These are phyloP conservation scores for Leccinum colubrinum DNA, from an alignment of 1,284 basidiomycete genomes.

Conservation along the genomic window DNA sequence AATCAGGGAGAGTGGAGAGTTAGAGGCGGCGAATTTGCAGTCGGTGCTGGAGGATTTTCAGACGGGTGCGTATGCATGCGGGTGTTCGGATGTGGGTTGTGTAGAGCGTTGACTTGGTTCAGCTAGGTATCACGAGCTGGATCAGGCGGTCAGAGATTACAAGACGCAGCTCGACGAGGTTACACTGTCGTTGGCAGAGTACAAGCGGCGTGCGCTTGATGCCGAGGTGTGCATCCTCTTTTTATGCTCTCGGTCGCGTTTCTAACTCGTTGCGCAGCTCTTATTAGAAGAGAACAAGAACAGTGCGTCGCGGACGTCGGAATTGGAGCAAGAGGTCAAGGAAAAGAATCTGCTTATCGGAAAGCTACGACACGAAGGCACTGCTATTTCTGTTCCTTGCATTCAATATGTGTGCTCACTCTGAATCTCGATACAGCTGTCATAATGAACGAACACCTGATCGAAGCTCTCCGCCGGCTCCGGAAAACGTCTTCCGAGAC, in stretches of 20 bases:
- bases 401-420: conserved; percentile 34
- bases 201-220: conserved; percentile 79
- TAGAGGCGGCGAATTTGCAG: conserved; percentile 77
- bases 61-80: conserved; percentile 53
- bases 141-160: conserved; percentile 79
- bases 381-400: not conserved
- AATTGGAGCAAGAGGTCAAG: conserved; percentile 87
- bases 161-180: conserved; percentile 71
- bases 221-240: conserved; percentile 68
- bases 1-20: conserved; percentile 51
- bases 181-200: conserved; percentile 79
- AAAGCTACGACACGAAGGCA: conserved; percentile 91
- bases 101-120: conserved; percentile 15
- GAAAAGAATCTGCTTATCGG: conserved; percentile 92
- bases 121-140: conserved; percentile 71
- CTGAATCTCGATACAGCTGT: conserved; percentile 55
- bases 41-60: conserved; percentile 96
- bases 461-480: conserved; percentile 92
- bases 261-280: conserved; percentile 39
- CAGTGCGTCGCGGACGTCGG: conserved; percentile 62
- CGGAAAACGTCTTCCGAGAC: conserved; percentile 83
- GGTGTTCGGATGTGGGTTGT: not conserved
- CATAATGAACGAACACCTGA: conserved; percentile 96
- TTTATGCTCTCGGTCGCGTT: not conserved
- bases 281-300: conserved; percentile 73